These are phyloP conservation scores for Cladobotryum protrusum DNA, from an alignment of 2,329 filamentous ascomycete species.

Conservation along the genomic window DNA sequence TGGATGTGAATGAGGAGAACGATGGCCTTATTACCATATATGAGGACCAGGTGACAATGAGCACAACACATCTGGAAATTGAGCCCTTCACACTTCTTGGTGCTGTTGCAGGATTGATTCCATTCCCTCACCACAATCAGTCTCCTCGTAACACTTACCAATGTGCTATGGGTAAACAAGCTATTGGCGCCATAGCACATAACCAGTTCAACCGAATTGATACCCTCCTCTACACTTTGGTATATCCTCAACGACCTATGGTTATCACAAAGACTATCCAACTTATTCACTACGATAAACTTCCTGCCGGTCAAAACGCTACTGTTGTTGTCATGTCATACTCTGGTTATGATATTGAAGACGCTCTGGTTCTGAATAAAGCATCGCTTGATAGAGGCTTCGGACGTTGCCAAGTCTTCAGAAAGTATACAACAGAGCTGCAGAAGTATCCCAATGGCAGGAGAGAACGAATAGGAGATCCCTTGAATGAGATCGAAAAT, in stretches of 20 bases:
- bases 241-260: slow-evolving; percentile 96
- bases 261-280: slow-evolving; percentile 97
- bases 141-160: slow-evolving; percentile 98
- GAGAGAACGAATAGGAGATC: slow-evolving; percentile 58
- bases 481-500: slow-evolving; percentile 47
- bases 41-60: slow-evolving; percentile 73
- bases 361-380: slow-evolving; percentile 94
- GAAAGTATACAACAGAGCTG: slow-evolving; percentile 81
- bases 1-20: slow-evolving; percentile 98
- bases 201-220: slow-evolving; percentile 98
- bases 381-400: slow-evolving; percentile 92
- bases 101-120: slow-evolving; percentile 91
- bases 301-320: slow-evolving; percentile 93
- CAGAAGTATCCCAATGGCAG: slow-evolving; percentile 84
- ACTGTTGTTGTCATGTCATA: slow-evolving; percentile 99
- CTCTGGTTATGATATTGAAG: slow-evolving; percentile 98
- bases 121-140: slow-evolving; percentile 98
- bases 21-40: slow-evolving; percentile 89
- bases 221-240: slow-evolving; percentile 90
- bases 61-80: slow-evolving; percentile 92
- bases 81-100: slow-evolving; percentile 96
- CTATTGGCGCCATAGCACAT: slow-evolving; percentile 94
- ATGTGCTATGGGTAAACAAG: slow-evolving; percentile 99
- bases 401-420: slow-evolving; percentile 95
- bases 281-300: slow-evolving; percentile 92